Evolutionary conservation across 345 rosid genomes (phyloP), one percentile per base, ranked within the genome.

Genomic region (Eucalyptus dawsonii): DNA sequence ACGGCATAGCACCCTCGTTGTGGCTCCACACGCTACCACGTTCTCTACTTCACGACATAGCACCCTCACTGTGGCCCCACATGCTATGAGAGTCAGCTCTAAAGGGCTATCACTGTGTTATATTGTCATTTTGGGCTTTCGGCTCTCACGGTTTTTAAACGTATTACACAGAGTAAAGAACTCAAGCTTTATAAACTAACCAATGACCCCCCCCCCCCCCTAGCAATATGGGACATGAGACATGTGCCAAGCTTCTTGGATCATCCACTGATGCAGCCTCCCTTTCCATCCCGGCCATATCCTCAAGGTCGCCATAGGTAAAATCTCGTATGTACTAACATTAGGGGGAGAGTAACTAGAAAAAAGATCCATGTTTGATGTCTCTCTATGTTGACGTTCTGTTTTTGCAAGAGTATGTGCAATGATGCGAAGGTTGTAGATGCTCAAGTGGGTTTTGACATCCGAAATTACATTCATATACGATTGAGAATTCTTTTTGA

Each of bases 1-100:
- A 53, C 0, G 2, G 11, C 58, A 53, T 19, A 53, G 9, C 2
- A 0, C 24, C 5, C 10, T 19, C 2, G 0, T 0, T 8, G 5
- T 19, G 10, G 5, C 24, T 19, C 24, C 10, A 53, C 24, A 53
- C 4, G 2, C 56, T 53, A 53, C 5, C 24, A 8, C 10, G 0
- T 53, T 53, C 4, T 53, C 56, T 53, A 53, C 10, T 19, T 19
- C 24, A 53, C 10, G 4, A 0, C 10, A 53, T 8, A 53, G 24
- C 0, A 4, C 56, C 24, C 24, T 53, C 10, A 0, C 0, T 19
- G 0, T 53, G 25, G 2, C 58, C 11, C 5, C 58, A 53, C 24
- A 53, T 53, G 10, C 2, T 53, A 2, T 0, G 5, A 9, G 11
- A 19, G 25, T 53, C 2, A 8, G 1, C 58, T 53, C 58, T 53